These are phyloP conservation scores for Papiliotrema laurentii DNA, from an alignment of 1,284 basidiomycete species.

Conservation along the genomic window DNA sequence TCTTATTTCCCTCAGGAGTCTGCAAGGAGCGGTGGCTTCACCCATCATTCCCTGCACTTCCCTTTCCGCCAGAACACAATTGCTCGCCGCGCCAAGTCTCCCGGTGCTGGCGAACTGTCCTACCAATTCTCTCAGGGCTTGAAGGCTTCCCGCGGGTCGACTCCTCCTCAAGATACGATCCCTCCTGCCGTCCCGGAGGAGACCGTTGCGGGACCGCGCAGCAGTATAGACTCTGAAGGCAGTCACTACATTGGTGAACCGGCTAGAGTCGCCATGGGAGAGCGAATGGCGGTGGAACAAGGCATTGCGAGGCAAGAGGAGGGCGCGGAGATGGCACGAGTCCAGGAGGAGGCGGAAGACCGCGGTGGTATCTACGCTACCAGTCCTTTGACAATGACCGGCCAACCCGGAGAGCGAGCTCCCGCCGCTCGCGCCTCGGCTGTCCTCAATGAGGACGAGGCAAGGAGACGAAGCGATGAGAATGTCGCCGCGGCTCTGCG, in stretches of 20 bases:
- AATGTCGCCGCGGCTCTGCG: slow-evolving; percentile 28
- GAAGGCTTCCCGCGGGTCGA: not conserved
- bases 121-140: slow-evolving; percentile 33
- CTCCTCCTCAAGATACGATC: not conserved
- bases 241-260: slow-evolving; percentile 4
- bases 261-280: slow-evolving; percentile 19
- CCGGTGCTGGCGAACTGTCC: slow-evolving; percentile 24
- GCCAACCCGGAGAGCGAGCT: too few species aligned
- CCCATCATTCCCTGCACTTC: slow-evolving; percentile 22
- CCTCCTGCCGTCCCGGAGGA: not conserved
- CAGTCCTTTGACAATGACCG: too few species aligned
- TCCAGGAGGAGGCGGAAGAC: slow-evolving; percentile 12
- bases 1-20: not conserved
- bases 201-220: not conserved
- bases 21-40: slow-evolving; percentile 3
- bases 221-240: not conserved
- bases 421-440: slow-evolving; percentile 6
- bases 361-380: too few species aligned
- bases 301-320: slow-evolving; percentile 54
- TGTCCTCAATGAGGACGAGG: slow-evolving; percentile 6
- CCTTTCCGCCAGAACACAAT: slow-evolving; percentile 41
- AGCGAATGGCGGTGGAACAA: slow-evolving; percentile 43
- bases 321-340: slow-evolving; percentile 39
- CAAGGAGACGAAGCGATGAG: slow-evolving; percentile 6
- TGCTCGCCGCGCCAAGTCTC: slow-evolving; percentile 32